Percentiles rank a stretch among this genome's conserved stretches.
Conservation (phyloP, 805 yeast genomes). For the Cyberlindnera maclurae region DNA sequence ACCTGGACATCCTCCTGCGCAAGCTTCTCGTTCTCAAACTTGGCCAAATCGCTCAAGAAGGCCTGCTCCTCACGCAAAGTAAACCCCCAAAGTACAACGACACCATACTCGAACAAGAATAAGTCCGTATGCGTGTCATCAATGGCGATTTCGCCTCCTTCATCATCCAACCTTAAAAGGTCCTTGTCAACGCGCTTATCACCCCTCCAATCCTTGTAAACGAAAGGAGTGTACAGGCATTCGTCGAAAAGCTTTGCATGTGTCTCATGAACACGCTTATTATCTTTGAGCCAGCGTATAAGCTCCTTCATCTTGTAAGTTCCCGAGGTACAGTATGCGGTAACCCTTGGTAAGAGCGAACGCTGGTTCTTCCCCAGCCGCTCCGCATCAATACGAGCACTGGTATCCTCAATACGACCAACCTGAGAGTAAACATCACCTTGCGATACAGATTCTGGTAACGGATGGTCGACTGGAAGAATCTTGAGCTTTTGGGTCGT, state of each 20-base stretch:
- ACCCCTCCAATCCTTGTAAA: constrained; percentile 70
- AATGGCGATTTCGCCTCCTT: constrained; percentile 91
- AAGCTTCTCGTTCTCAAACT: constrained; percentile 85
- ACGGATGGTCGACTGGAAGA: constrained; percentile 51
- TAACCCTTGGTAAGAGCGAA: constrained; percentile 81
- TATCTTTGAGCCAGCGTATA: constrained; percentile 75
- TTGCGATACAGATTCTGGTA: constrained; percentile 16
- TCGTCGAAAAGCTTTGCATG: constrained; percentile 89
- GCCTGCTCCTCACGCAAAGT: constrained; percentile 75
- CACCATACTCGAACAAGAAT: constrained; percentile 93
- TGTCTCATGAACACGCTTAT: constrained; percentile 65
- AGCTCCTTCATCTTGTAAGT: constrained; percentile 85
- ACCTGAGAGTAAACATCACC: constrained; percentile 75
- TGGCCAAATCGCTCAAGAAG: constrained; percentile 77
- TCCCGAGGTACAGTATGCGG: constrained; percentile 95
- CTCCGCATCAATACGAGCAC: constrained; percentile 92
- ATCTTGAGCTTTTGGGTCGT: constrained; percentile 68
- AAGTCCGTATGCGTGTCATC: constrained; percentile 72
- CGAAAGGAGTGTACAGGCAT: constrained; percentile 88
- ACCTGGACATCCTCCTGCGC: constrained; percentile 88
- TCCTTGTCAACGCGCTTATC: constrained; percentile 37
- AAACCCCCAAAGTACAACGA: constrained; percentile 96
- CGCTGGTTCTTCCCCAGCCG: constrained; percentile 73
- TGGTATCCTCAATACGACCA: constrained; percentile 71
- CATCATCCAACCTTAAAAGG: constrained; percentile 74